Conservation (phyloP, 495 filamentous ascomycete genomes). For the Apiosordaria backusii region DNA sequence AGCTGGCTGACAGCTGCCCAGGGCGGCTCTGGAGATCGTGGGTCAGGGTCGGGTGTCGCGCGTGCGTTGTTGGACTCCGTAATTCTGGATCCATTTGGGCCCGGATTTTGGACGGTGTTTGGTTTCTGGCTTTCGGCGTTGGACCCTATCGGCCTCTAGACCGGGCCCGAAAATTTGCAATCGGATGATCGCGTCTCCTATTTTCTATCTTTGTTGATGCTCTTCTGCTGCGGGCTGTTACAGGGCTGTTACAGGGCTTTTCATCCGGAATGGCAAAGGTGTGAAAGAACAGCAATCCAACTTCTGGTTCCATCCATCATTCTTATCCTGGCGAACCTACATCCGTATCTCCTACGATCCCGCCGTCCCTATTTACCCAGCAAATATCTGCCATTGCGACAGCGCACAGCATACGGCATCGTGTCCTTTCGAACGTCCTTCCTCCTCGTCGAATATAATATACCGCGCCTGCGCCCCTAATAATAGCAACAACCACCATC, state of each 20-base stretch:
- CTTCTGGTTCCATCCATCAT: neutral
- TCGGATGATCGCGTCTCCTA: neutral
- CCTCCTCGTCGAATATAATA: neutral
- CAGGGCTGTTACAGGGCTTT: neutral
- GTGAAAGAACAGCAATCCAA: neutral
- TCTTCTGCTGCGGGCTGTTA: neutral
- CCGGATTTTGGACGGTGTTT: neutral
- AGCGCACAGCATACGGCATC: neutral
- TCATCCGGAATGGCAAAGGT: neutral
- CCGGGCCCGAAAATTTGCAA: constrained; percentile 2
- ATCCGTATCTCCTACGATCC: neutral
- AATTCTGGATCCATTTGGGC: constrained; percentile 7
- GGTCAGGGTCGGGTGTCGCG: neutral
- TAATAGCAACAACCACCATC: neutral
- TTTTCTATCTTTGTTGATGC: neutral
- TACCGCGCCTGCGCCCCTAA: neutral
- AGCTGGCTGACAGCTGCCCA: constrained; percentile 2
- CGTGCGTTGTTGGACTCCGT: constrained; percentile 2
- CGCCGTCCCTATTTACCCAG: neutral
- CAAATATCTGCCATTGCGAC: too few relatives aligned
- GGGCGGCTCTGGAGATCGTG: neutral
- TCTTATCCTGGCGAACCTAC: neutral
- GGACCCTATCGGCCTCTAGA: constrained; percentile 6
- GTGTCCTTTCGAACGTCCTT: neutral
- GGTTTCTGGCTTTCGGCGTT: neutral